These are phyloP conservation scores for Pseudotulostoma volvatum DNA, from an alignment of 495 filamentous ascomycete species.

Conservation along the genomic window DNA sequence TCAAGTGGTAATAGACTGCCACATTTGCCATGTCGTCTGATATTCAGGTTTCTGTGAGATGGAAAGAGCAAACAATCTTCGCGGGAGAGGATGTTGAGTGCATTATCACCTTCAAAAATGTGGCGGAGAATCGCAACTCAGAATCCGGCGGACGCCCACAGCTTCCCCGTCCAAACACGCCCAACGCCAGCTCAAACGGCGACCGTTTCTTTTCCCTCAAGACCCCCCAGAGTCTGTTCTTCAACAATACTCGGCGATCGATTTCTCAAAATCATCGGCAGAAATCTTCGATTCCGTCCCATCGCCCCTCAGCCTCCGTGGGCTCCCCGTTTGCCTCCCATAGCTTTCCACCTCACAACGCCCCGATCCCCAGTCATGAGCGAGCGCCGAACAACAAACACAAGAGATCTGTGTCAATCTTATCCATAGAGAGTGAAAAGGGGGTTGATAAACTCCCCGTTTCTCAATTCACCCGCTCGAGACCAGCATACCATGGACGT, in stretches of 20 bases:
- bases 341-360: slow-evolving; percentile 28
- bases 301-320: slow-evolving; percentile 30
- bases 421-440: slow-evolving; percentile 62
- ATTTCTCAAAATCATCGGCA: slow-evolving; percentile 19
- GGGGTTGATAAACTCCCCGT: slow-evolving; percentile 28
- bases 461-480: slow-evolving; percentile 23
- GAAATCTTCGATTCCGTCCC: slow-evolving; percentile 10
- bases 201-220: slow-evolving; percentile 29
- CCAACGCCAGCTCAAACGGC: slow-evolving; percentile 18
- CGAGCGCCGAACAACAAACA: slow-evolving; percentile 33
- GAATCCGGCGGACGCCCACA: slow-evolving; percentile 17
- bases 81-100: slow-evolving; percentile 89
- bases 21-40: slow-evolving; percentile 38
- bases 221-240: slow-evolving; percentile 25
- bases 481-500: slow-evolving; percentile 54
- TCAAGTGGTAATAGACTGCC: slow-evolving; percentile 21
- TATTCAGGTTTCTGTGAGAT: slow-evolving; percentile 88
- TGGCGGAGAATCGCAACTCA: slow-evolving; percentile 29
- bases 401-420: slow-evolving; percentile 80
- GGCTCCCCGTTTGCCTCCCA: slow-evolving; percentile 28
- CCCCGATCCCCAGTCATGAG: slow-evolving; percentile 24
- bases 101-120: slow-evolving; percentile 90
- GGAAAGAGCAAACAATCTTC: slow-evolving; percentile 81
- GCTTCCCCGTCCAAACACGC: slow-evolving; percentile 23
- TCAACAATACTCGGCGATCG: slow-evolving; percentile 20